Base-by-base conservation (phyloP, 768 basidiomycete genomes). In the Lentinula aciculospora region DNA sequence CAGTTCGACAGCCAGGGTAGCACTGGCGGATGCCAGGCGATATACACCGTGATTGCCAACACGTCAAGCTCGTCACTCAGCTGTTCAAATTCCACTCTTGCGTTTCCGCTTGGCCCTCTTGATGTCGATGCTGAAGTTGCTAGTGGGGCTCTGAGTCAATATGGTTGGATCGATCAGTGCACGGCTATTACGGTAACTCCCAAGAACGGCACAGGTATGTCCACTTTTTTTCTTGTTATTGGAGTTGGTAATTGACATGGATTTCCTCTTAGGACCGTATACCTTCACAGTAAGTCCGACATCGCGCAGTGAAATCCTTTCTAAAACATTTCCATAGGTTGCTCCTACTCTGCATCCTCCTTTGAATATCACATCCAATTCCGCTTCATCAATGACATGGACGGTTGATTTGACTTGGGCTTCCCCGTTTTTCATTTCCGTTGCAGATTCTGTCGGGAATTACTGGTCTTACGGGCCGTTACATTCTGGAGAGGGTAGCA, bases 301-400 rank as follows among this genome's bases (percentile, higher is more conserved):
- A n/a, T 39, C 61, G 31, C 40, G 23, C 3, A 36, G 7, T 46
- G n/a, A 23, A 44, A 44, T 32, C 27, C 25, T 62, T 40, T 15
- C 31, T 46, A 13, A 29, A 40, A n/a, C 10, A n/a, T 21, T 46
- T 23, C 21, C 25, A 7, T 60, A 86, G 84, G 67, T 85, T 51
- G 82, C 82, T 5, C 84, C 85, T 19, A 67, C 83, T 5, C 71
- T 85, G 1, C 84, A 84, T 60, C 82, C 85, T 10, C 84, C 84
- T 3, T 76, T 75, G 40, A 84, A 84, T 62, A 76, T 84, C 57
- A 81, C 82, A 0, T 75, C 75, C 1, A 57, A 69, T 5, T 68
- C 68, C n/a, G 69, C 64, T 62, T 70, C 66, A 7, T 60, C 76
- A 7, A 73, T 83, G 27, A 83, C 82, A 55, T 86, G 83, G 83